These are phyloP conservation scores for Candida sakaeoensis DNA, from an alignment of 805 yeast genomes.

Conservation along the genomic window DNA sequence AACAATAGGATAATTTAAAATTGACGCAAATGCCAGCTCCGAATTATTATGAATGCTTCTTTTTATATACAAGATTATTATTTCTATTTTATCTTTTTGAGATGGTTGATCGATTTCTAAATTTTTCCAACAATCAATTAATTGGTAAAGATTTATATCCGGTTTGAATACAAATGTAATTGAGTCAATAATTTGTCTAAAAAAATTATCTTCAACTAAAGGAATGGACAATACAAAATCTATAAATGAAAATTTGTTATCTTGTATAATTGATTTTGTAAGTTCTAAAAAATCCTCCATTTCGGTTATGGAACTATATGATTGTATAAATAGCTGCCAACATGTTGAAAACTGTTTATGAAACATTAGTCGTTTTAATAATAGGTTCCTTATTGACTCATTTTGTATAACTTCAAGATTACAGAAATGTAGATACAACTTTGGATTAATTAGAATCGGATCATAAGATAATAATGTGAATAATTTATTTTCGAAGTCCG, in stretches of 20 bases:
- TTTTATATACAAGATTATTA: background rate
- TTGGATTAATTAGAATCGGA: slow-evolving; percentile 30
- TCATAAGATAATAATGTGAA: slow-evolving; percentile 26
- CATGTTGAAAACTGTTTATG: slow-evolving; percentile 27
- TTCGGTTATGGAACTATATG: slow-evolving; percentile 28
- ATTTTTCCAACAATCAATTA: background rate
- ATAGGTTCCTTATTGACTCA: slow-evolving; percentile 18
- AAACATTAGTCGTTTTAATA: slow-evolving; percentile 26
- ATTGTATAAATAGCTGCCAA: slow-evolving; percentile 27
- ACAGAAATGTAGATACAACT: slow-evolving; percentile 17
- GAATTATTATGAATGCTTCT: background rate
- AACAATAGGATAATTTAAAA: background rate
- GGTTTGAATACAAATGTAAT: slow-evolving; percentile 7
- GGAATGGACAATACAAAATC: slow-evolving; percentile 22
- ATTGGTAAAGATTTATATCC: background rate
- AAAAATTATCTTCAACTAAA: slow-evolving; percentile 13
- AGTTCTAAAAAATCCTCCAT: slow-evolving; percentile 34
- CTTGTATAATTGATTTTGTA: slow-evolving; percentile 18
- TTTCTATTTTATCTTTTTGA: background rate
- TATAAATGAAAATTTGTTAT: slow-evolving; percentile 23
- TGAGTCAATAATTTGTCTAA: slow-evolving; percentile 17
- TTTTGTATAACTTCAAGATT: slow-evolving; percentile 10
- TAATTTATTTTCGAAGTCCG: slow-evolving; percentile 29
- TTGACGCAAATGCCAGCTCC: background rate
- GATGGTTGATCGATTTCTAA: background rate